Conservation (phyloP, 2,329 filamentous ascomycete genomes). For the Fusarium tjaetaba region DNA sequence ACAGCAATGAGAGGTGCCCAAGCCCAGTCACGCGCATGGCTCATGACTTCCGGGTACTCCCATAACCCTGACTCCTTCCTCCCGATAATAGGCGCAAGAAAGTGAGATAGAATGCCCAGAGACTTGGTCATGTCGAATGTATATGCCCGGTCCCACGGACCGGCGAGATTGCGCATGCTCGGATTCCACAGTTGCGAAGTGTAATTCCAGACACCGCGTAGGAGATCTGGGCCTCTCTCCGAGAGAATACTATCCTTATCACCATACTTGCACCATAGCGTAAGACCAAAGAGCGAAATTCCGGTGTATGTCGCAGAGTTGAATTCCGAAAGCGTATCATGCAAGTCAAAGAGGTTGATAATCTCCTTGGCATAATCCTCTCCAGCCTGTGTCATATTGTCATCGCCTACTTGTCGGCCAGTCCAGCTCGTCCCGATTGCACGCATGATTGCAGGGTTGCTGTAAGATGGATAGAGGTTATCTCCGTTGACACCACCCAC, state of each 20-base stretch:
- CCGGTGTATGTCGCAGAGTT: conserved; percentile 70
- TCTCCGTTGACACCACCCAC: conserved; percentile 68
- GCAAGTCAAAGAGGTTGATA: conserved; percentile 63
- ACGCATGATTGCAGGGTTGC: conserved; percentile 68
- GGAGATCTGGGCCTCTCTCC: conserved; percentile 59
- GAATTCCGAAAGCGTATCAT: conserved; percentile 67
- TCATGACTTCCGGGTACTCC: conserved; percentile 57
- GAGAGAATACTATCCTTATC: conserved; percentile 52
- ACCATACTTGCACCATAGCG: conserved; percentile 63
- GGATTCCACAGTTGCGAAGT: conserved; percentile 64
- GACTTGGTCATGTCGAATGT: conserved; percentile 70
- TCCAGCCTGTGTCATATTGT: conserved; percentile 67
- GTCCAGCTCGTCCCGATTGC: conserved; percentile 67
- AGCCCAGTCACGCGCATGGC: conserved; percentile 67
- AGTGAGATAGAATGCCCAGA: conserved; percentile 36
- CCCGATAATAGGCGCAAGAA: conserved; percentile 15
- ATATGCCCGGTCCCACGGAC: conserved; percentile 70
- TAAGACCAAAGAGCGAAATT: conserved; percentile 64
- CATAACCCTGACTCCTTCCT: not conserved
- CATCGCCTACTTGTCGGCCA: conserved; percentile 59
- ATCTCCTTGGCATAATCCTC: conserved; percentile 64
- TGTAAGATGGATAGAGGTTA: conserved; percentile 69
- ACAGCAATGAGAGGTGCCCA: conserved; percentile 65
- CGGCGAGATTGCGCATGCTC: conserved; percentile 66
- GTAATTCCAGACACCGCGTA: conserved; percentile 61